Percentiles rank a stretch among this genome's conserved stretches.
These are phyloP conservation scores for Cryptosporidium ryanae DNA, from an alignment of 169 alveolate genomes.

Conservation along the genomic window DNA sequence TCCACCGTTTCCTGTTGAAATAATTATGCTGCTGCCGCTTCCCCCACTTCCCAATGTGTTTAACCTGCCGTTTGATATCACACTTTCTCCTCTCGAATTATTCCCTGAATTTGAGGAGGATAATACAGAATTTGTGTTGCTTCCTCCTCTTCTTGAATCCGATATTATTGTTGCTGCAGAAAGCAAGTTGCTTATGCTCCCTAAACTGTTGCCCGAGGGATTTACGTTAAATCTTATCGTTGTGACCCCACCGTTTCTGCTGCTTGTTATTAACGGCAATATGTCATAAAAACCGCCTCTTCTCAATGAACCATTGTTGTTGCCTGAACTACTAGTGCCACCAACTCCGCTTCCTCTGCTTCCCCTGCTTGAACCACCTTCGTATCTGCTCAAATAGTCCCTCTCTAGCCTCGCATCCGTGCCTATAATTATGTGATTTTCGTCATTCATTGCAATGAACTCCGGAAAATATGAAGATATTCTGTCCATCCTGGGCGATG, in stretches of 20 bases:
- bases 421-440: neutral
- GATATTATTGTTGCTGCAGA: slow-evolving; percentile 54
- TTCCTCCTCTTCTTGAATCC: slow-evolving; percentile 47
- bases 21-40: neutral
- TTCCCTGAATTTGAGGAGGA: neutral
- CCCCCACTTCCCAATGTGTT: neutral
- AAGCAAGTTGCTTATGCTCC: slow-evolving; percentile 10
- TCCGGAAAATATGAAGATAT: neutral
- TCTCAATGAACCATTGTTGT: slow-evolving; percentile 2
- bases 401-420: neutral
- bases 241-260: slow-evolving; percentile 59
- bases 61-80: neutral
- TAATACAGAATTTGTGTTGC: neutral
- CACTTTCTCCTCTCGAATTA: neutral
- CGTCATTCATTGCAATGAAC: slow-evolving; percentile 1
- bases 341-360: neutral
- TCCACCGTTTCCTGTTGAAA: neutral
- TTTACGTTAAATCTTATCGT: slow-evolving; percentile 57
- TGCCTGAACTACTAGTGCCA: neutral
- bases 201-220: slow-evolving; percentile 25
- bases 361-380: neutral
- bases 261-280: slow-evolving; percentile 51
- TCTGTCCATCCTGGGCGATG: slow-evolving; percentile 29
- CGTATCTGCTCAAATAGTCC: neutral
- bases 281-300: slow-evolving; percentile 35